phyloP scores from a whole-genome alignment of 2,329 filamentous ascomycete genomes.

The Colletotrichum filicis region DNA sequence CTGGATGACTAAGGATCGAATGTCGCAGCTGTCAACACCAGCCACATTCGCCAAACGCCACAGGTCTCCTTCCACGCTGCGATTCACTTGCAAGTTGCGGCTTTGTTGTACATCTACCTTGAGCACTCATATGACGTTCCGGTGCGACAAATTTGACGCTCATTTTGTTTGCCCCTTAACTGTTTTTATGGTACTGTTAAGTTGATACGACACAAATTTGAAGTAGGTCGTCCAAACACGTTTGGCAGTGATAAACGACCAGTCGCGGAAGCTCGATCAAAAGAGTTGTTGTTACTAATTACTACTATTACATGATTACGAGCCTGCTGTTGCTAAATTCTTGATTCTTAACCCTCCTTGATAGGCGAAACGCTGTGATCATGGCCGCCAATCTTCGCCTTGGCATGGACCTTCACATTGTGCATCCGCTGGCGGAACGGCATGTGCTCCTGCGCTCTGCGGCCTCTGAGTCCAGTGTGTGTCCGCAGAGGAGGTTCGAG shows the following conservation, averaged over 20 bases:
- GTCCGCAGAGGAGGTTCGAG: conserved; percentile 42
- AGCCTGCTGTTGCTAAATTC: background rate
- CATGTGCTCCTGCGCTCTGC: conserved; percentile 43
- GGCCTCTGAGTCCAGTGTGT: conserved; percentile 45
- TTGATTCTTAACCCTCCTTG: conserved; percentile 42
- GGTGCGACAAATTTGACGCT: background rate
- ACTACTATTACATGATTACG: background rate
- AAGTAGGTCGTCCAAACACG: no score
- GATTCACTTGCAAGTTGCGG: background rate
- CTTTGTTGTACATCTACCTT: no score
- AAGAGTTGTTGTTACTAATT: background rate
- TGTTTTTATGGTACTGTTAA: no score
- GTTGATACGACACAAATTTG: no score
- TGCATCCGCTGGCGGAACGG: conserved; percentile 44
- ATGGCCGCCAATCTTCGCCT: conserved; percentile 25
- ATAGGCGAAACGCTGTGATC: conserved; percentile 18
- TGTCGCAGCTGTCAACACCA: background rate
- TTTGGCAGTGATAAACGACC: background rate
- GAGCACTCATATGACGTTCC: no score
- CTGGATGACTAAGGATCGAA: conserved; percentile 17
- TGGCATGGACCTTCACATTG: conserved; percentile 41
- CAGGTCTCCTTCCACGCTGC: background rate
- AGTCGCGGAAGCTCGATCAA: background rate
- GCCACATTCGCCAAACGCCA: background rate
- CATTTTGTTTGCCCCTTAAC: background rate